Conservation (phyloP, 352 stramenopile genomes). For the Pythium sukuiense region DNA sequence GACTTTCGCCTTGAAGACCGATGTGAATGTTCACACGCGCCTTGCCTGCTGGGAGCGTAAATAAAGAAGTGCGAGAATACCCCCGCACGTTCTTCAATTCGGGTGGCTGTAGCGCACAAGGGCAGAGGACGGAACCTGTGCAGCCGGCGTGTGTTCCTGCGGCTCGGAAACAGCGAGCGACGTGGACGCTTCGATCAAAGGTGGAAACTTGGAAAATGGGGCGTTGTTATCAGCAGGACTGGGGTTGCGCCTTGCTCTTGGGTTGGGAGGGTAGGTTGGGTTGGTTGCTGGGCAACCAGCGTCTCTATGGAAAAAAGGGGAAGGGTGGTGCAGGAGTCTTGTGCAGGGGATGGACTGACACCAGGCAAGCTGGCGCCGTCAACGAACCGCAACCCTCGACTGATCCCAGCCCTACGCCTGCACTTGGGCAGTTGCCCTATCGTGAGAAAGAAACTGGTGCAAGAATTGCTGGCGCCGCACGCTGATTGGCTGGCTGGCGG, state of each 20-base stretch:
- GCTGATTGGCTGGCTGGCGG: conserved; percentile 24
- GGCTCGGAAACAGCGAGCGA: background rate
- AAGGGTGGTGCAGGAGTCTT: conserved; percentile 3
- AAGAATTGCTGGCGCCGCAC: conserved; percentile 16
- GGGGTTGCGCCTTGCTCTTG: conserved; percentile 23
- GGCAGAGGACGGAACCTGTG: conserved; percentile 3
- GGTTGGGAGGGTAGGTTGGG: conserved; percentile 1
- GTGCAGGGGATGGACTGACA: conserved; percentile 12
- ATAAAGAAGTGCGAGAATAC: conserved; percentile 5
- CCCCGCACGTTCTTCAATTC: conserved; percentile 1
- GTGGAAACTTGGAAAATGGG: conserved; percentile 28
- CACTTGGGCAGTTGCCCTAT: conserved; percentile 22
- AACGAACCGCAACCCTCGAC: conserved; percentile 26
- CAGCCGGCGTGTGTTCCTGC: conserved; percentile 1
- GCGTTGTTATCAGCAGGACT: conserved; percentile 28
- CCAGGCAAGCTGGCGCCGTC: conserved; percentile 20
- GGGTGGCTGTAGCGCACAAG: background rate
- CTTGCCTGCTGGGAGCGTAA: background rate
- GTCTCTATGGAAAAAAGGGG: conserved; percentile 7
- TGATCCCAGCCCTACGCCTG: conserved; percentile 21
- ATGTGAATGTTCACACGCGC: background rate
- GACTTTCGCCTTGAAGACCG: background rate
- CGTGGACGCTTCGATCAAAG: conserved; percentile 1
- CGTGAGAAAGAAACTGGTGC: conserved; percentile 25
- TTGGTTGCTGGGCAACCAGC: conserved; percentile 7